phyloP scores from a whole-genome alignment of 2,329 filamentous ascomycete genomes.

The Macrophomina phaseolina region DNA sequence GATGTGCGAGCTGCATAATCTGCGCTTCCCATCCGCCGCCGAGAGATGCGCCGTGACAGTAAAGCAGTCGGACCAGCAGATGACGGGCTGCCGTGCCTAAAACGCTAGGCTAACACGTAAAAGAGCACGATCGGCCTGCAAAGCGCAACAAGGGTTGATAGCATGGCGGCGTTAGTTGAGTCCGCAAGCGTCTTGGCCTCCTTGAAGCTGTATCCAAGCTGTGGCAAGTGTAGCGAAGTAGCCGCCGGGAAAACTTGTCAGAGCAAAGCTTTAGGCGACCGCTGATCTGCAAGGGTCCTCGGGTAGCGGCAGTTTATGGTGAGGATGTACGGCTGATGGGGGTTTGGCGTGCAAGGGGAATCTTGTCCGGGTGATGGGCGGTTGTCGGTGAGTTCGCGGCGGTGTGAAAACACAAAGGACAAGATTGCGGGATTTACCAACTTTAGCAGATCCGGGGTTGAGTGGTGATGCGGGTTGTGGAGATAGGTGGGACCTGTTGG shows the following conservation, averaged over 20 bases:
- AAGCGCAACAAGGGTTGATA: not conserved
- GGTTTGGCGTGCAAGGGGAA: not conserved
- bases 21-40: not conserved
- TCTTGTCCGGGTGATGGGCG: not conserved
- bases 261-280: not conserved
- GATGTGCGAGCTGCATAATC: not conserved
- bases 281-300: conserved; percentile 21
- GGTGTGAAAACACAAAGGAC: conserved; percentile 3
- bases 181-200: not conserved
- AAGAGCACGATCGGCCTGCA: not conserved
- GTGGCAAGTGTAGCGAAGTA: conserved; percentile 19
- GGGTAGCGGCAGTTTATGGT: not conserved
- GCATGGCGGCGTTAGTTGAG: not conserved
- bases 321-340: not conserved
- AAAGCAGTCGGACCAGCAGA: not conserved
- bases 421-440: conserved; percentile 20
- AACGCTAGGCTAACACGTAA: conserved; percentile 2
- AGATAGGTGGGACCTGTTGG: not conserved
- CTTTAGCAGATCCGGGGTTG: conserved; percentile 17
- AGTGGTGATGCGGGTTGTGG: conserved; percentile 5
- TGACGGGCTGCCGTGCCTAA: conserved; percentile 9
- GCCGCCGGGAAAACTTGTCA: not conserved
- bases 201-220: not conserved
- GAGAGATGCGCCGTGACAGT: not conserved
- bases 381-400: conserved; percentile 7